Evolutionary conservation across 805 yeast species (phyloP).

Genomic region (Cyberlindnera bimundalis): DNA sequence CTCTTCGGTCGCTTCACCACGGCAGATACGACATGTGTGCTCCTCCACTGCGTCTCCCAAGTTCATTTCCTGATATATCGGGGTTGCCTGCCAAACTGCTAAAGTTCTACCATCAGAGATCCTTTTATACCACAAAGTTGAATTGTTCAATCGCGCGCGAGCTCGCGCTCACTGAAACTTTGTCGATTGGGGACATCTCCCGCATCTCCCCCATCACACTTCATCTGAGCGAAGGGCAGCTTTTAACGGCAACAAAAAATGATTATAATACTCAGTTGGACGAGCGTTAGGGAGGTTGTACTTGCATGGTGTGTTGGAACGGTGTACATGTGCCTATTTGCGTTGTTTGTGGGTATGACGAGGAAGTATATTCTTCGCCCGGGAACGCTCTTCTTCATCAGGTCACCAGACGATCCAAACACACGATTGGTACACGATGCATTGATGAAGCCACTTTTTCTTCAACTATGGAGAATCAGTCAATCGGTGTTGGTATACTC

Average conservation of each 20-base stretch:
- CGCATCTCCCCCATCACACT: no score
- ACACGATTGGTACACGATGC: conserved; percentile 86
- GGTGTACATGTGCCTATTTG: conserved; percentile 80
- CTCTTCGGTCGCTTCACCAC: conserved; percentile 77
- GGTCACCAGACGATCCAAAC: conserved; percentile 94
- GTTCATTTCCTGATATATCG: no score
- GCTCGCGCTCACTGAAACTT: no score
- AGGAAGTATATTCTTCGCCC: conserved; percentile 70
- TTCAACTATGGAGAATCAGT: conserved; percentile 70
- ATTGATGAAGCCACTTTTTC: conserved; percentile 64
- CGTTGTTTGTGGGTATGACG: conserved; percentile 81
- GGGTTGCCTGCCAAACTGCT: no score
- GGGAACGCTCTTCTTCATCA: conserved; percentile 86
- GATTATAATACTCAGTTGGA: no score
- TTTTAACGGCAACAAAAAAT: no score
- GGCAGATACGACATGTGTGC: conserved; percentile 83
- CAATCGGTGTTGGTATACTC: conserved; percentile 75
- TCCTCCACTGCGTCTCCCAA: conserved; percentile 28
- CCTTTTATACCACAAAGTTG: no score
- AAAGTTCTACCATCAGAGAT: no score
- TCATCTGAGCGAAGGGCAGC: no score
- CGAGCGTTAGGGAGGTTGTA: neutral
- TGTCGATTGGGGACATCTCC: no score
- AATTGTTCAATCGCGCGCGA: no score
- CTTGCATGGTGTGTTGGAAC: conserved; percentile 70